Base-by-base conservation (phyloP, 805 yeast species). In the Grigorovia transvaalensis region DNA sequence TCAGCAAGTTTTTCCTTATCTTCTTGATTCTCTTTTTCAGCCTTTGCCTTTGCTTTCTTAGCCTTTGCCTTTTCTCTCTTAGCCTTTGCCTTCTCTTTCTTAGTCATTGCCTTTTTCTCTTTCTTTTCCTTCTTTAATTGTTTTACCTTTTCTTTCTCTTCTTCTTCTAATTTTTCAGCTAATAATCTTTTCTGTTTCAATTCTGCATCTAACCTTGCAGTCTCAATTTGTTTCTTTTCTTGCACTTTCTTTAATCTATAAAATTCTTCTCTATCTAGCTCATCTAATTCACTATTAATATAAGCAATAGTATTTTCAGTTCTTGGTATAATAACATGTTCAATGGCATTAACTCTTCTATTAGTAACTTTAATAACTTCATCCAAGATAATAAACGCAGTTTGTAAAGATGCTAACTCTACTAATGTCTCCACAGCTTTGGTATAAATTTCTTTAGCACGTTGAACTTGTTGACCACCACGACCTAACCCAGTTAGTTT, bases 261-360 rank as follows among this genome's bases (percentile, higher is more conserved):
- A 67, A 91, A 91, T 72, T 91, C 99, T 73, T 91, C 99, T 78
- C 99, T 85, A 68, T 93, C 98, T 68, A 93, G 78, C 73, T 91
- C 99, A 71, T 93, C 99, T 66, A 91, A 79, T 71, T 91, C 99
- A 38, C 96, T 86, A 70, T 89, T 90, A 75, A 91, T 91, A 72
- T 91, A 81, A 50, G 77, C 73, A 63, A 91, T 91, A 30, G 99
- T 91, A 71, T 91, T 91, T 70, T 93, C 97, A 1, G 98, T 93
- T 71, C 98, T 81, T 59, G 99, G 99, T 55, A 91, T 91, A 62
- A 91, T 90, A 46, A 91, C 98, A 65, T 91, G 98, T 74, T 91
- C 99, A 70, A 91, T 91, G 56, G 99, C 98, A 68, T 91, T 91
- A 64, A 91, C 99, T 77, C 99, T 87, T 74, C 99, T 81, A 71